Evolutionary conservation across 331 rosid genomes (phyloP).

Genomic region (Quercus lobata): DNA sequence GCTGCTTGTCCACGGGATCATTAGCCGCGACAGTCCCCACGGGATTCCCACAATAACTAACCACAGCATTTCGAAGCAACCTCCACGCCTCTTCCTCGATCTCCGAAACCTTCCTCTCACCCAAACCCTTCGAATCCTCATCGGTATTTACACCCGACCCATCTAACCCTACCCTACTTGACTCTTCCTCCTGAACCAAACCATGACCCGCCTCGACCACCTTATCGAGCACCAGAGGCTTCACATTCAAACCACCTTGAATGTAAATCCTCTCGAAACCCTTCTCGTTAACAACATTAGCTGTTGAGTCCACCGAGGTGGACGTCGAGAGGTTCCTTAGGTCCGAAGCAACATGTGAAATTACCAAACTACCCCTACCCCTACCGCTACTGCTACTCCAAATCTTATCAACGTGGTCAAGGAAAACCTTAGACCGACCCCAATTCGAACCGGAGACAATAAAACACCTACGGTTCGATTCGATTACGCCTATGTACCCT

Average conservation of each 20-base stretch:
- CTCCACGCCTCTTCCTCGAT: constrained; percentile 80
- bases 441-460: constrained; percentile 39
- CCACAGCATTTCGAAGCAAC: constrained; percentile 62
- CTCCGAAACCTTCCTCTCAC: constrained; percentile 43
- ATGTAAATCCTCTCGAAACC: constrained; percentile 65
- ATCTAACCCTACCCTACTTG: constrained; percentile 18
- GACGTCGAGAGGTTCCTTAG: constrained; percentile 55
- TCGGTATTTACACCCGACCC: constrained; percentile 33
- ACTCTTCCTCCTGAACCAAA: constrained; percentile 38
- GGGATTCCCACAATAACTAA: constrained; percentile 70
- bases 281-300: constrained; percentile 52
- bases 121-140: constrained; percentile 45
- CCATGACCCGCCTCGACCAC: constrained; percentile 36
- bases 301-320: constrained; percentile 50
- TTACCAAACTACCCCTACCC: constrained; percentile 31
- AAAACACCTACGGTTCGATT: constrained; percentile 53
- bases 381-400: constrained; percentile 22
- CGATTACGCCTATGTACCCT: constrained; percentile 30
- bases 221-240: constrained; percentile 53
- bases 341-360: constrained; percentile 61
- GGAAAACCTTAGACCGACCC: constrained; percentile 38
- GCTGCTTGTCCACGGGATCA: constrained; percentile 61
- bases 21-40: constrained; percentile 90
- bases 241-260: constrained; percentile 61
- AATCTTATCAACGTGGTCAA: not conserved